Evolutionary conservation across 352 stramenopile species (phyloP).

Genomic region (Phytophthora ramorum): DNA sequence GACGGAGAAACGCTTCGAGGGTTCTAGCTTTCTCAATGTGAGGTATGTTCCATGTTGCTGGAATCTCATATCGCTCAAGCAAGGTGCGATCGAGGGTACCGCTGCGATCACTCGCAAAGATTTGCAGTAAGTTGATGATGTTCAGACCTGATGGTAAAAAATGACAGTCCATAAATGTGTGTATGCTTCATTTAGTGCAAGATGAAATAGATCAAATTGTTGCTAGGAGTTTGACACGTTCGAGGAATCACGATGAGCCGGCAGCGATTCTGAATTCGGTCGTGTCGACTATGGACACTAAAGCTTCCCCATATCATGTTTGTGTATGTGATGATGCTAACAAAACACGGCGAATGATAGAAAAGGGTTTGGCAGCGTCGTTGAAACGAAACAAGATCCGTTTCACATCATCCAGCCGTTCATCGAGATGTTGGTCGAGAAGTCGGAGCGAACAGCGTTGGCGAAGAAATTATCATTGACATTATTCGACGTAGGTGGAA

Average conservation of each 20-base stretch:
- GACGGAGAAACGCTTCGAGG: constrained; percentile 1
- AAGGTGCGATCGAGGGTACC: constrained; percentile 5
- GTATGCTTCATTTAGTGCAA: constrained; percentile 10
- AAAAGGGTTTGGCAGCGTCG: neutral
- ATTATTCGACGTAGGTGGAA: neutral
- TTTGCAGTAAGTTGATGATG: constrained; percentile 21
- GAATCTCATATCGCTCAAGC: neutral
- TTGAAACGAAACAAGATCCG: constrained; percentile 4
- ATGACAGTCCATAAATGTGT: constrained; percentile 1
- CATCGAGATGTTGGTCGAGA: neutral
- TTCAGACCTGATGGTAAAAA: constrained; percentile 2
- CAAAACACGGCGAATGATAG: neutral
- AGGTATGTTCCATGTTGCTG: constrained; percentile 4
- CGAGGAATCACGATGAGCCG: neutral
- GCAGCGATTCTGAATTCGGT: neutral
- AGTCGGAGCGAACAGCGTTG: neutral
- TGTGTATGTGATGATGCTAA: constrained; percentile 11
- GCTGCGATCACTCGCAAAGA: constrained; percentile 17
- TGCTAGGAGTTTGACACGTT: neutral
- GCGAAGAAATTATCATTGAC: neutral
- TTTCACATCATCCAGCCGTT: neutral
- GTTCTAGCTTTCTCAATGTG: neutral
- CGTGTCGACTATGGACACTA: neutral
- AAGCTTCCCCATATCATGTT: neutral
- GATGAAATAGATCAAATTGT: constrained; percentile 2